Base-by-base conservation (phyloP, 441 rosid genomes). In the Populus hybrid region DNA sequence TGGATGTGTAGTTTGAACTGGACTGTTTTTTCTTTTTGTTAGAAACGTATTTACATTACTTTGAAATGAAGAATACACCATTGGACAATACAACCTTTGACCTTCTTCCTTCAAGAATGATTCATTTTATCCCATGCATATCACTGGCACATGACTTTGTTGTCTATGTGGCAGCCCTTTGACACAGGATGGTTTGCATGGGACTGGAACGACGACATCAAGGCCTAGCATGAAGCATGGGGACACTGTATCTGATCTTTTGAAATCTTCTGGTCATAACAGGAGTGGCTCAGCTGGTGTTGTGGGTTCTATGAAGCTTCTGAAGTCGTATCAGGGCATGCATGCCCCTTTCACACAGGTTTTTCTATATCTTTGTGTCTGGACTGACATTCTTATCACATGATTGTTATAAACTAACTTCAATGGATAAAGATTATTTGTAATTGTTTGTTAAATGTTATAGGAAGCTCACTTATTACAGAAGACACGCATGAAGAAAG, bases 401-500 rank as follows among this genome's bases (percentile, higher is more conserved):
- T 63, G 23, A 16, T 63, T 63, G 10, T 20, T 63, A 8, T 18
- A 18, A 21, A 8, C 26, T 20, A 63, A 38, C 42, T 8, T 16
- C 24, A 76, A 20, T 50, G 24, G 67, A 63, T 0, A 63, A 20
- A 9, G 10, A 40, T 24, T 74, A 70, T 59, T 61, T 57, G 10
- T 57, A 46, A 57, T 24, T 38, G 21, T 57, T 28, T 64, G 38
- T 61, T n/a, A 76, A 78, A 76, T 70, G 77, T 80, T 76, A 32
- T 84, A 97, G 99, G 97, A 90, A 79, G 91, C 95, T 40, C 97
- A n/a, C 97, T 91, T 79, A 93, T 97, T 99, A 95, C 99, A 40
- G 99, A 95, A 85, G 99, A 95, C 87, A 95, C 92, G 98, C 99
- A 97, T 85, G 99, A 95, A 91, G 99, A 97, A 82, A 89, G 99